Evolutionary conservation across 495 filamentous ascomycete genomes (phyloP), one percentile per base, ranked within the genome.

Genomic region (Friedmanniomyces simplex): DNA sequence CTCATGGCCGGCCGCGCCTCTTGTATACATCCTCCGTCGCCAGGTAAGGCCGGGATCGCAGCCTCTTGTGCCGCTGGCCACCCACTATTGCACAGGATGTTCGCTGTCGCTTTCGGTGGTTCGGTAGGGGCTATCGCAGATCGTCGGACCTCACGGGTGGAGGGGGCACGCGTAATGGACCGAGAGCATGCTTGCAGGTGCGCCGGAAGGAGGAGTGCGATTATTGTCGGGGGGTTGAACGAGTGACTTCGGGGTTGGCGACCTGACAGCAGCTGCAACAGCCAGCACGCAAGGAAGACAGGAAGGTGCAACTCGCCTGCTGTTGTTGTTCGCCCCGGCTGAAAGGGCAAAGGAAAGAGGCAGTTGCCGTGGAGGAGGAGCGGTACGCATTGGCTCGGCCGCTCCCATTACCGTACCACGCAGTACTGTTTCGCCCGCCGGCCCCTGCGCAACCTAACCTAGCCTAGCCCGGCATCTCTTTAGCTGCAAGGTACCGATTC

Each of bases 131-230:
- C 16, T 52, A 7, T 32, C 25, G 25, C 49, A 18, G 32, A 13
- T 52, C 25, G 14, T 16, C 24, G 18, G 46, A 52, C 18, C 49
- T 37, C 30, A 34, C 25, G 32, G 49, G n/a, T 37, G 26, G 18
- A 52, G 49, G 32, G 25, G 26, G 25, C 11, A 52, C 49, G 49
- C 46, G 25, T 30, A 10, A 49, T 49, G 20, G 21, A 49, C 25
- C 49, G 30, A 7, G 49, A 34, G 49, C 49, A 52, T 52, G 49
- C 30, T n/a, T 52, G 49, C 30, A 52, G 49, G 49, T 52, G 32
- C 49, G 49, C 49, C 25, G 18, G 30, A 32, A 36, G 26, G 14
- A 14, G 49, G 14, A 14, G 49, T 52, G 16, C 2, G 20, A 26
- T 49, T 32, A 24, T 32, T 24, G 49, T 32, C 30, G 49, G 16